Evolutionary conservation across 192 early-diverging fungal species (phyloP).

Genomic region (Entophlyctis luteolus): DNA sequence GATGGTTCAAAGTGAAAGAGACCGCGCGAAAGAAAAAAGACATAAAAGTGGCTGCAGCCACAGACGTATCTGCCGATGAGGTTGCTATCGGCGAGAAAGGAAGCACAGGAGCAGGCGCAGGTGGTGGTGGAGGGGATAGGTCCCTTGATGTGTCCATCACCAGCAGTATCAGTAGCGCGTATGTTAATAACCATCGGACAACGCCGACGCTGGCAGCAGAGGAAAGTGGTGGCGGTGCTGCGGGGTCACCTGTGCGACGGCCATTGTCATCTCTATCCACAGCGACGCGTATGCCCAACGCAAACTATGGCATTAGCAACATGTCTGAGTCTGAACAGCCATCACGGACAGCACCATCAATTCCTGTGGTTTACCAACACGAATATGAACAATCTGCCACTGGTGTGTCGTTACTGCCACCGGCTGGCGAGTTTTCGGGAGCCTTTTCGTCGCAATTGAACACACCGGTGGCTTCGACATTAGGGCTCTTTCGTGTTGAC

Average conservation of each 20-base stretch:
- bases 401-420: not conserved
- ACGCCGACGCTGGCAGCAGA: not conserved
- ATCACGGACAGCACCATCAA: not conserved
- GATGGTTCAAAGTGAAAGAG: slow-evolving; percentile 79
- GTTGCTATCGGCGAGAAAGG: not conserved
- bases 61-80: not conserved
- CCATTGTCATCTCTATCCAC: not conserved
- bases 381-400: not conserved
- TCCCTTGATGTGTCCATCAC: slow-evolving; percentile 5
- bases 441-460: not conserved
- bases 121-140: not conserved
- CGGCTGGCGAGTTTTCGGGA: not conserved
- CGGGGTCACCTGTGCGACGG: not conserved
- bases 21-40: slow-evolving; percentile 59
- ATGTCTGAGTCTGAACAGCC: not conserved
- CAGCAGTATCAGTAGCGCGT: not conserved
- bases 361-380: not conserved
- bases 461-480: not conserved
- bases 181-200: not conserved
- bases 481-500: not conserved
- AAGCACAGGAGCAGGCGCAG: not conserved
- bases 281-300: not conserved
- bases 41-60: slow-evolving; percentile 19
- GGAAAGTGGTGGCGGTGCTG: too few relatives aligned
- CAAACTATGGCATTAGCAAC: not conserved